A percentile compares a stretch with the other conserved stretches of the same genome.
Evolutionary conservation across 2,329 filamentous ascomycete species (phyloP).

Genomic region (Colletotrichum tropicicola): DNA sequence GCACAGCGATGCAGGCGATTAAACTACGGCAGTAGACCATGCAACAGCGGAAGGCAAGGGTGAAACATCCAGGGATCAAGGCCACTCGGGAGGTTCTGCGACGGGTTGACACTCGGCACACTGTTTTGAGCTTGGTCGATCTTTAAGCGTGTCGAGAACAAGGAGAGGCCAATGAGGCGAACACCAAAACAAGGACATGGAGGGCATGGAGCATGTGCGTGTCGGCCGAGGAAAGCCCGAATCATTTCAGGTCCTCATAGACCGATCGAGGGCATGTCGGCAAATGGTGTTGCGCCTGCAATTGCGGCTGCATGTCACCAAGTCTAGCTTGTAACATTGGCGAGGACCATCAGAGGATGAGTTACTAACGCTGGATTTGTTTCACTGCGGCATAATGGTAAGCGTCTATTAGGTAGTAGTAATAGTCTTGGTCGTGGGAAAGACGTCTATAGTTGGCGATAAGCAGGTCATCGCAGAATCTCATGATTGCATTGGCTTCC

Average conservation of each 20-base stretch:
- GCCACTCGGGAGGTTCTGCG: not conserved
- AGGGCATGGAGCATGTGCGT: not conserved
- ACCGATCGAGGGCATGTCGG: not conserved
- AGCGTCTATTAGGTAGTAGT: not conserved
- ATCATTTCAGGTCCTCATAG: too few species aligned
- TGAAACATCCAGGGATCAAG: conserved; percentile 20
- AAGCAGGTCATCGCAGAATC: not conserved
- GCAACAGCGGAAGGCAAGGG: not conserved
- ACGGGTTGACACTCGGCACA: not conserved
- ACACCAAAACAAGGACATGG: not conserved
- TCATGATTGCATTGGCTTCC: conserved; percentile 22
- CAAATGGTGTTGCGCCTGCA: too few species aligned
- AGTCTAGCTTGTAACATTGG: too few species aligned
- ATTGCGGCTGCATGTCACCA: too few species aligned
- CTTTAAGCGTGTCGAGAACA: not conserved
- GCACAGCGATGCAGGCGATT: not conserved
- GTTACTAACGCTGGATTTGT: too few species aligned
- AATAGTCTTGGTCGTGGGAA: not conserved
- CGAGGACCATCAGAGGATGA: too few species aligned
- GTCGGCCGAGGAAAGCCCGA: not conserved
- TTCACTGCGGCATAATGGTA: too few species aligned
- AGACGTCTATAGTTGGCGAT: not conserved
- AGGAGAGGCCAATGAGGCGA: not conserved
- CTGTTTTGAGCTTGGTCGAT: not conserved
- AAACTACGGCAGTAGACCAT: not conserved